Base-by-base conservation (phyloP, 179 eudicot genomes). In the Nepenthes alata region DNA sequence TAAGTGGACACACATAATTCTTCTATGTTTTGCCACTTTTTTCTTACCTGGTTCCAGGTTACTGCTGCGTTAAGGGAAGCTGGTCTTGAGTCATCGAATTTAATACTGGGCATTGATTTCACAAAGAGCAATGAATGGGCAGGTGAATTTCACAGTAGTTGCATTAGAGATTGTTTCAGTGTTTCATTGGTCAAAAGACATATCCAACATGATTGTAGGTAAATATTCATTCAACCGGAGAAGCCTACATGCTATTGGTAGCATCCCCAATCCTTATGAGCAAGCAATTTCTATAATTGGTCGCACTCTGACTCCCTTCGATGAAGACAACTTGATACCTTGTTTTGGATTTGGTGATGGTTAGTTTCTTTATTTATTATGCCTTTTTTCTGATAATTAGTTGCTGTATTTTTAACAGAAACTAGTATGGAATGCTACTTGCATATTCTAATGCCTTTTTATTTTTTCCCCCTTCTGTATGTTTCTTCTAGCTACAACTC, bases 331-430 rank as follows among this genome's bases (percentile, higher is more conserved):
- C 71, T 70, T 87, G 77, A 89, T 89, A 64, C 96, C 96, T 63
- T 84, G 95, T 72, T 86, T 86, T 71, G 96, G 96, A 63, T 89
- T 89, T 66, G 96, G 96, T 64, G 96, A 89, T 70, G 95, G 96
- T 89, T 55, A 70, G 93, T 78, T n/a, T 50, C 53, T 10, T 50
- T 11, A 50, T 10, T 13, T 50, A 50, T n/a, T 50, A 10, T 52
- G 11, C 62, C 34, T 47, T 59, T 6, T 59, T 9, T 55, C 13
- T 7, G 8, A 16, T 63, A 15, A 14, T 63, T 50, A 15, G 6
- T 37, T 47, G 50, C 3, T 15, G 5, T 54, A 55, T n/a, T 53
- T 65, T 37, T 37, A 47, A 47, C 50, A 47, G 50, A 47, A 25
- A 25, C 25, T 25, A 25, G 25, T 25, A 25, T 25, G 25, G 25